Conservation (phyloP, 768 basidiomycete species). For the Phanerochaete sordida region DNA sequence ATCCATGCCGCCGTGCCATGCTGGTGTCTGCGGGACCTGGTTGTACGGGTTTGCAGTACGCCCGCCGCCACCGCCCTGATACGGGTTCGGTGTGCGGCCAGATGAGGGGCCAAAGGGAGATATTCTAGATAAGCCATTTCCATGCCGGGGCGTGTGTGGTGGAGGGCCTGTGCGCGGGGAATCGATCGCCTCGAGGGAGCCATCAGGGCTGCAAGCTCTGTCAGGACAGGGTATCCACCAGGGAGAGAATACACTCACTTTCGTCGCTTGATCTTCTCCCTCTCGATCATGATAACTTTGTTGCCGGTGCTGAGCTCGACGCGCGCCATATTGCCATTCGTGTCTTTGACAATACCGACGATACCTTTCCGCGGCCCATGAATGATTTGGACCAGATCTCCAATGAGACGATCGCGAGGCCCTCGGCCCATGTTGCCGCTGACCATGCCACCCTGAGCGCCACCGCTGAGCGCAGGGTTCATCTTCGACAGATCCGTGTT, state of each 20-base stretch:
- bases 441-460: slow-evolving; percentile 70
- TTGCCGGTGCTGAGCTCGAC: slow-evolving; percentile 91
- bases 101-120: neutral
- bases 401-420: slow-evolving; percentile 79
- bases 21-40: slow-evolving; percentile 45
- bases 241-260: slow-evolving; percentile 39
- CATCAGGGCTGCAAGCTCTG: slow-evolving; percentile 45
- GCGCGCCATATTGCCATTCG: slow-evolving; percentile 80
- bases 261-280: slow-evolving; percentile 69
- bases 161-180: neutral
- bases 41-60: slow-evolving; percentile 49
- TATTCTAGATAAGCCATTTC: too few relatives aligned
- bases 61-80: slow-evolving; percentile 38
- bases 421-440: slow-evolving; percentile 77
- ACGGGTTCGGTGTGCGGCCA: slow-evolving; percentile 55
- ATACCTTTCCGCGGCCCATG: slow-evolving; percentile 92
- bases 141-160: too few relatives aligned
- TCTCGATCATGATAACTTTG: slow-evolving; percentile 84
- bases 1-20: slow-evolving; percentile 38
- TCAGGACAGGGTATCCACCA: neutral
- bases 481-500: slow-evolving; percentile 83
- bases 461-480: slow-evolving; percentile 73
- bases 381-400: slow-evolving; percentile 70
- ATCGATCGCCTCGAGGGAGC: slow-evolving; percentile 51
- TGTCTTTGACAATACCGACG: slow-evolving; percentile 90